Percentiles rank a stretch among this genome's conserved stretches.
Evolutionary conservation across 176 grass and related monocot species (phyloP).

Genomic region (Ananas comosus): DNA sequence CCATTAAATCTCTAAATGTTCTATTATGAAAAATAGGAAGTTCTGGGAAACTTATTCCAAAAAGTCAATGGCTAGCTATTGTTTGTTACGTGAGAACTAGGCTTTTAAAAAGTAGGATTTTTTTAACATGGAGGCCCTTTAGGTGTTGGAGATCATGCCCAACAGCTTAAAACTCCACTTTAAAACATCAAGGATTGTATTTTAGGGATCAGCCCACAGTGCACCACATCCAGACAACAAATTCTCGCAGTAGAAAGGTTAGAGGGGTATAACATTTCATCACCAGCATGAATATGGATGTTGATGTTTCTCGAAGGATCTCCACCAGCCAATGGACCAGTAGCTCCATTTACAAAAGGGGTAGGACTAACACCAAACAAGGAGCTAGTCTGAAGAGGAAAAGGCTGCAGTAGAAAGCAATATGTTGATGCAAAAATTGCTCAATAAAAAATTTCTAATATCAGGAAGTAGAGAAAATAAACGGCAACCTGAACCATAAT

Average conservation of each 20-base stretch:
- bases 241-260: not conserved
- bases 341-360: constrained; percentile 50
- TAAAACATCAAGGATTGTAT: too few species aligned
- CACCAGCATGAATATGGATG: constrained; percentile 29
- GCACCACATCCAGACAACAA: not conserved
- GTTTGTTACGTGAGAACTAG: too few species aligned
- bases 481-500: constrained; percentile 96
- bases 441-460: constrained; percentile 11
- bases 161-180: too few species aligned
- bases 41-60: too few species aligned
- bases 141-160: too few species aligned
- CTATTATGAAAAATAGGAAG: too few species aligned
- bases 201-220: too few species aligned
- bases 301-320: constrained; percentile 44
- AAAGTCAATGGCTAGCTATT: too few species aligned
- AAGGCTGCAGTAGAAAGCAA: constrained; percentile 45
- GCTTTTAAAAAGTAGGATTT: too few species aligned
- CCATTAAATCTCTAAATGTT: too few species aligned
- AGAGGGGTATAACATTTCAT: not conserved
- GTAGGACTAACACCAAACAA: constrained; percentile 41
- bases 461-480: constrained; percentile 7
- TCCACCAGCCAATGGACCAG: constrained; percentile 44
- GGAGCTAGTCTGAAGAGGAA: constrained; percentile 47
- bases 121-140: too few species aligned
- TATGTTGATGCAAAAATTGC: constrained; percentile 12